These are phyloP conservation scores for Lecanoromycetidae sp. DNA, from an alignment of 2,329 filamentous ascomycete species.

Conservation along the genomic window DNA sequence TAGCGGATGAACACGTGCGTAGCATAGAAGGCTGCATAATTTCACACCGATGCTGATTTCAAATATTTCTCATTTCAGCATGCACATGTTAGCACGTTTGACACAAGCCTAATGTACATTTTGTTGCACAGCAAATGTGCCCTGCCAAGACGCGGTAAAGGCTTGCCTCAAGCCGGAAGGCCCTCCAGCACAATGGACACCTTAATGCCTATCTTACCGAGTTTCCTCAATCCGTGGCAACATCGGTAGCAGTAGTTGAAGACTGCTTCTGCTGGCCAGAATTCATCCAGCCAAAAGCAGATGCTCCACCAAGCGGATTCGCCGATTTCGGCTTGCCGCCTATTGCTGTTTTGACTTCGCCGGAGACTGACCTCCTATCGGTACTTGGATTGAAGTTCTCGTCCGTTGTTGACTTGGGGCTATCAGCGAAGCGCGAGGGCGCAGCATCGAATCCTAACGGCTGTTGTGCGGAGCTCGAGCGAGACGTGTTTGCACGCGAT, in stretches of 20 bases:
- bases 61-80: neutral
- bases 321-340: slow-evolving; percentile 43
- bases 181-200: neutral
- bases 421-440: slow-evolving; percentile 13
- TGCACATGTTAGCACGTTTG: neutral
- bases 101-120: slow-evolving; percentile 9
- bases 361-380: slow-evolving; percentile 14
- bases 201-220: too few relatives aligned
- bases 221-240: slow-evolving; percentile 9
- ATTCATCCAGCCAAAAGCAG: slow-evolving; percentile 89
- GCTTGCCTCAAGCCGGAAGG: neutral
- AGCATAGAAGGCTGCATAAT: too few relatives aligned
- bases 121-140: slow-evolving; percentile 5
- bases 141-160: slow-evolving; percentile 1
- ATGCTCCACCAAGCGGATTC: slow-evolving; percentile 85
- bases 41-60: neutral
- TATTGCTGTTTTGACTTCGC: slow-evolving; percentile 18
- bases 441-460: slow-evolving; percentile 18
- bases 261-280: slow-evolving; percentile 23
- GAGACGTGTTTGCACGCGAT: slow-evolving; percentile 47
- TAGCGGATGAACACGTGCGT: too few relatives aligned
- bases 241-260: too few relatives aligned
- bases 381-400: slow-evolving; percentile 12
- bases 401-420: slow-evolving; percentile 5
- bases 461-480: slow-evolving; percentile 23